These are phyloP conservation scores for Haematococcus sp. DNA, from an alignment of 139 green algal genomes.

Conservation along the genomic window DNA sequence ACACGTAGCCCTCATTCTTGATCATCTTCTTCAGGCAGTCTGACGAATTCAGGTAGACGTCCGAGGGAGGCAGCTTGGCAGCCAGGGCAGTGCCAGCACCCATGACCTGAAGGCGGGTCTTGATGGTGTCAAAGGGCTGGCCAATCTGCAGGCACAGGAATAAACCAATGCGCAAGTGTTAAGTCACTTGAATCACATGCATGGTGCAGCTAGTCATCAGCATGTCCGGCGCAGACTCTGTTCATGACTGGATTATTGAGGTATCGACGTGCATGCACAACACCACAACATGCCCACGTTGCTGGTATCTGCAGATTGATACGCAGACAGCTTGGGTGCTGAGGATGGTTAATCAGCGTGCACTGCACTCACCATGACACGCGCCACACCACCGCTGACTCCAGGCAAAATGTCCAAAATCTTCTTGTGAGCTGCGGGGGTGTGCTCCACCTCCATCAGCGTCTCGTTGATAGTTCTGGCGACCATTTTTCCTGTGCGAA, in stretches of 20 bases:
- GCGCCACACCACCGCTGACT: conserved; percentile 36
- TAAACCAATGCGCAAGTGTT: too few species aligned
- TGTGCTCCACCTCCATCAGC: conserved; percentile 42
- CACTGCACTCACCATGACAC: conserved; percentile 29
- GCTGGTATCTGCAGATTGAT: too few species aligned
- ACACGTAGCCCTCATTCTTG: conserved; percentile 11
- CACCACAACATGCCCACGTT: too few species aligned
- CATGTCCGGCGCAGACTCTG: too few species aligned
- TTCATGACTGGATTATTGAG: too few species aligned
- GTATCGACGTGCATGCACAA: too few species aligned
- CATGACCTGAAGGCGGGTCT: conserved; percentile 55
- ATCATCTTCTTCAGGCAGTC: conserved; percentile 48
- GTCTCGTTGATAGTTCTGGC: conserved; percentile 13
- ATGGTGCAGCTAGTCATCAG: too few species aligned
- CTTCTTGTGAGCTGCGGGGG: conserved; percentile 24
- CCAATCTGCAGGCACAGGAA: conserved; percentile 31
- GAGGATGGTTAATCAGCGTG: too few species aligned
- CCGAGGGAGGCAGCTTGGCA: conserved; percentile 22
- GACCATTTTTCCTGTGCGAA: background rate
- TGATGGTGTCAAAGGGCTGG: conserved; percentile 64
- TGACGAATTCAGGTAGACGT: conserved; percentile 34
- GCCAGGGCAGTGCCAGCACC: conserved; percentile 37
- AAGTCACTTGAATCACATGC: too few species aligned
- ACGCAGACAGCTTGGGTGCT: too few species aligned
- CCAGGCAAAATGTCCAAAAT: conserved; percentile 43